Evolutionary conservation across 441 rosid genomes (phyloP), one percentile per base, ranked within the genome.

Genomic region (Populus tomentosa): DNA sequence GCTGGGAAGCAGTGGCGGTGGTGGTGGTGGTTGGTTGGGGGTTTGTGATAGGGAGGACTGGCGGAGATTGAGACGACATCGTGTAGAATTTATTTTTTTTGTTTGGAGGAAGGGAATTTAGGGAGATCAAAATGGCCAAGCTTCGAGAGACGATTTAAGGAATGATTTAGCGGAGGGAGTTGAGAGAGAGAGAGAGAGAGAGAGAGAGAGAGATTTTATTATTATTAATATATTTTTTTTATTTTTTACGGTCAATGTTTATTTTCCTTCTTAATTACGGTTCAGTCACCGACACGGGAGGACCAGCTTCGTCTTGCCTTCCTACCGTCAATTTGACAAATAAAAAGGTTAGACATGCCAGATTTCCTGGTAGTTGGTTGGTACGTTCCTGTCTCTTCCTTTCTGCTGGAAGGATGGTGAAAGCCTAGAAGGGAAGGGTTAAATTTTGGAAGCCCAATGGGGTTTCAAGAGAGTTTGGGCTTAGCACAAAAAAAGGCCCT

Each of bases 1-100:
- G 75, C 35, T 81, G 86, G 21, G 88, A 76, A 18, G 72, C 30
- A 3, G 30, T 28, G 30, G 30, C 3, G 30, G 30, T 28, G 30
- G 30, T 61, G 59, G 59, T 9, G 82, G 21, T 6, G 28, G 76
- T 2, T n/a, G 88, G 30, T 46, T 82, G 89, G 61, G 76, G 6
- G n/a, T 74, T 80, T 50, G 88, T 77, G 69, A 84, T 18, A 0
- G 88, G 91, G 66, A 85, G 87, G 26, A 84, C 38, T 0, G 89
- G 81, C 1, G 87, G 84, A 16, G 83, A 73, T 0, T 85, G 20
- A 4, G 89, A 80, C 1, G 87, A 30, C 89, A 84, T 86, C 9
- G 56, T 81, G 26, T 65, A 42, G 16, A 4, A 26, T n/a, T n/a
- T 11, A 21, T 30, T 4, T 35, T 11, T 18, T 40, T 18, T 10